Conservation (phyloP, 345 rosid genomes). For the Brassica cretica region DNA sequence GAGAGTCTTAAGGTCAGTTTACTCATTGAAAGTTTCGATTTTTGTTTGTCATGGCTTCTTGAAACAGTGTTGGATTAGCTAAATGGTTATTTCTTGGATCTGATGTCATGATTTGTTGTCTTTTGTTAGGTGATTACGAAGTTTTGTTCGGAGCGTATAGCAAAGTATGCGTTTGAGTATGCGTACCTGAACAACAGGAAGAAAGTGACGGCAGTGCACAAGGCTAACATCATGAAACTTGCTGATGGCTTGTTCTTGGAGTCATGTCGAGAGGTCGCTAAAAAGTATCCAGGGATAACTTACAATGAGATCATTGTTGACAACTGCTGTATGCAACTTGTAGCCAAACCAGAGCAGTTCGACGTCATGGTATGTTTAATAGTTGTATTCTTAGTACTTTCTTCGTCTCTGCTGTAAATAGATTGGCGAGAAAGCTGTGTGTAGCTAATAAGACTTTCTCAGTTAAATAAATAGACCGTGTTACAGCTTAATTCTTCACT, state of each 20-base stretch:
- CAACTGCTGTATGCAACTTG: slow-evolving; percentile 99
- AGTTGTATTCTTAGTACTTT: not conserved
- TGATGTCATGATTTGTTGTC: slow-evolving; percentile 23
- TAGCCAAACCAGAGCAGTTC: slow-evolving; percentile 96
- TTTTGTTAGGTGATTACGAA: slow-evolving; percentile 83
- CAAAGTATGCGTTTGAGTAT: slow-evolving; percentile 97
- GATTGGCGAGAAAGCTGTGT: not conserved
- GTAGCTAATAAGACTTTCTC: not conserved
- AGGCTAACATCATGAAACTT: slow-evolving; percentile 98
- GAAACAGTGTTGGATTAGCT: not conserved
- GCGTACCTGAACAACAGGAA: slow-evolving; percentile 94
- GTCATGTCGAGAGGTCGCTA: slow-evolving; percentile 94
- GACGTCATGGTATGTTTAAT: slow-evolving; percentile 81
- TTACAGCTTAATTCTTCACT: not conserved
- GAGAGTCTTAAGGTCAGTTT: not conserved
- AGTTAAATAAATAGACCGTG: not conserved
- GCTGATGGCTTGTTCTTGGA: slow-evolving; percentile 97
- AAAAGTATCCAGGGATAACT: slow-evolving; percentile 79
- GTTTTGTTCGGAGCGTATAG: slow-evolving; percentile 97
- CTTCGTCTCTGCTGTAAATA: not conserved
- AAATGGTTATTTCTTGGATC: not conserved
- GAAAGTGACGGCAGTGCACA: slow-evolving; percentile 94
- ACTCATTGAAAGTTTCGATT: too few relatives aligned
- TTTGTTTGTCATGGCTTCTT: not conserved
- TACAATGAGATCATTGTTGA: slow-evolving; percentile 95